Conservation (phyloP, 805 yeast species). For the Priceomyces haplophilus region DNA sequence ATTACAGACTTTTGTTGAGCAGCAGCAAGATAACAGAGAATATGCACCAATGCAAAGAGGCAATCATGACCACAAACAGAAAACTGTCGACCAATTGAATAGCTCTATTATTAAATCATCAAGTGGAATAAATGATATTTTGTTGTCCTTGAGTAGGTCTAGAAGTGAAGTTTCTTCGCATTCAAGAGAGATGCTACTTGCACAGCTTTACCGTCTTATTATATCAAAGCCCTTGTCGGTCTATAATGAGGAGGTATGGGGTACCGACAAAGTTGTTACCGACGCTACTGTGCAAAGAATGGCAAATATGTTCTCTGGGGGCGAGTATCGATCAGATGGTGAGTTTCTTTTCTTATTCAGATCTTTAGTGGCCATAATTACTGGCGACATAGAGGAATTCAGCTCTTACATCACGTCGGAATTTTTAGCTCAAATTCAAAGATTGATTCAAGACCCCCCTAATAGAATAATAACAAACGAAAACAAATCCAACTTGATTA, state of each 20-base stretch:
- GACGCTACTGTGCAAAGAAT: constrained; percentile 35
- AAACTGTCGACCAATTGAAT: constrained; percentile 28
- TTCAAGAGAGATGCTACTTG: constrained; percentile 48
- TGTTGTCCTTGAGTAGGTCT: constrained; percentile 38
- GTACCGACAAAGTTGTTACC: constrained; percentile 35
- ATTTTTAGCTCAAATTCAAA: constrained; percentile 23
- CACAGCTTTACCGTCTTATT: constrained; percentile 48
- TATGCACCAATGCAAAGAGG: constrained; percentile 4
- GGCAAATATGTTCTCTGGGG: constrained; percentile 28
- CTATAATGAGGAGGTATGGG: constrained; percentile 34
- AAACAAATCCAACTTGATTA: constrained; percentile 35
- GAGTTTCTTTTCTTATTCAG: constrained; percentile 43
- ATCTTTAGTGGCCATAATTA: constrained; percentile 40
- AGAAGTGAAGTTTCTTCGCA: constrained; percentile 45
- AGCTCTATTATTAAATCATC: constrained; percentile 33
- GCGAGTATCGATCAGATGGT: constrained; percentile 33
- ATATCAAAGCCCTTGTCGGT: constrained; percentile 39
- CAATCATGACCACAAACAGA: constrained; percentile 21
- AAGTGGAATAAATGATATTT: constrained; percentile 44
- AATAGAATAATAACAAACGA: constrained; percentile 32
- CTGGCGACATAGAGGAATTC: constrained; percentile 52
- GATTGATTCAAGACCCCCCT: constrained; percentile 34
- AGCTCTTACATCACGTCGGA: constrained; percentile 35
- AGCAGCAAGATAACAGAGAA: constrained; percentile 7
- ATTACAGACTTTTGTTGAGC: constrained; percentile 20